phyloP scores from a whole-genome alignment of 768 basidiomycete species.

The Tylopilus subfusipes region DNA sequence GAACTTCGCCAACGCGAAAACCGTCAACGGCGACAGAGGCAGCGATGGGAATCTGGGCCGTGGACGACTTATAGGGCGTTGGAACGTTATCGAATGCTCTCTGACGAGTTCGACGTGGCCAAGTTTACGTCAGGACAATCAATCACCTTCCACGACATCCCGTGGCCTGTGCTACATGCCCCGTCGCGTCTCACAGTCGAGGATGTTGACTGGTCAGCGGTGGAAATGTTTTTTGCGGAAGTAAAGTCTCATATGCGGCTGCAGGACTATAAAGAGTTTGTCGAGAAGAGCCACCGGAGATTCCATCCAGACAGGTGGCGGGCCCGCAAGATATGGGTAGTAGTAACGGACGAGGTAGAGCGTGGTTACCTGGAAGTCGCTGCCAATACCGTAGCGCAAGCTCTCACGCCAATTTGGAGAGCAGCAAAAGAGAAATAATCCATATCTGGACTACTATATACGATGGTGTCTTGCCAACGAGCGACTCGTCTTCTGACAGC shows the following conservation, averaged over 20 bases:
- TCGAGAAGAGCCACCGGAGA: slow-evolving; percentile 67
- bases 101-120: slow-evolving; percentile 59
- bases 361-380: slow-evolving; percentile 65
- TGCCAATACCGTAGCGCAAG: slow-evolving; percentile 69
- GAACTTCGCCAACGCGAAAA: slow-evolving; percentile 38
- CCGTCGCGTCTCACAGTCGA: slow-evolving; percentile 53
- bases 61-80: slow-evolving; percentile 69
- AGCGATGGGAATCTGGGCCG: slow-evolving; percentile 52
- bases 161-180: slow-evolving; percentile 69
- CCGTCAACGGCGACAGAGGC: slow-evolving; percentile 45
- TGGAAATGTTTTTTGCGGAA: slow-evolving; percentile 65
- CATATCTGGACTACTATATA: neutral
- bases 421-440: slow-evolving; percentile 32
- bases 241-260: slow-evolving; percentile 49
- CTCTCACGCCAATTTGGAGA: slow-evolving; percentile 66
- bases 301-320: slow-evolving; percentile 85
- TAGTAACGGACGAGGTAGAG: slow-evolving; percentile 54
- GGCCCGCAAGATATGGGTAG: slow-evolving; percentile 57
- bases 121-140: slow-evolving; percentile 52
- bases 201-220: slow-evolving; percentile 67
- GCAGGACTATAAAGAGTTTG: slow-evolving; percentile 61
- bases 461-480: no score
- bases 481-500: no score
- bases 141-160: slow-evolving; percentile 59
- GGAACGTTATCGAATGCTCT: slow-evolving; percentile 60